Conservation (phyloP, 1,284 basidiomycete genomes). For the Prillingera fragicola region DNA sequence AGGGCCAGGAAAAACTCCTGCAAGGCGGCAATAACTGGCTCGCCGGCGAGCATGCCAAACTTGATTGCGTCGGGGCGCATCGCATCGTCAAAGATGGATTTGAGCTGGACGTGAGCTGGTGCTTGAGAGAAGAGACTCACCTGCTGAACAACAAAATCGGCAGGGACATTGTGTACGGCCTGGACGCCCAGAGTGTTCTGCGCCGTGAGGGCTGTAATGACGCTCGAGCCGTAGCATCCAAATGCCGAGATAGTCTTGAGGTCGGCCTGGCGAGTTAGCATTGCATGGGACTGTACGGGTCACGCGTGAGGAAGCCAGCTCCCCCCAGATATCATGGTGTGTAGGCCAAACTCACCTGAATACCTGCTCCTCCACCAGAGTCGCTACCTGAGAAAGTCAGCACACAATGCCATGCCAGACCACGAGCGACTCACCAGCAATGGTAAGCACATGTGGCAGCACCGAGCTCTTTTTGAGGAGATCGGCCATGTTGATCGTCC, state of each 20-base stretch:
- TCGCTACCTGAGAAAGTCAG: slow-evolving; percentile 51
- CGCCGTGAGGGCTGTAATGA: slow-evolving; percentile 80
- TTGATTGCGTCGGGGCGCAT: slow-evolving; percentile 72
- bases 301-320: not conserved
- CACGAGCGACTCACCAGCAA: slow-evolving; percentile 32
- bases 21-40: slow-evolving; percentile 47
- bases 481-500: no score
- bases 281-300: not conserved
- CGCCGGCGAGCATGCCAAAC: slow-evolving; percentile 74
- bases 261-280: slow-evolving; percentile 54
- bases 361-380: slow-evolving; percentile 81
- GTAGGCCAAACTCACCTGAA: slow-evolving; percentile 69
- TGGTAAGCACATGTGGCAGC: slow-evolving; percentile 40
- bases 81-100: slow-evolving; percentile 66
- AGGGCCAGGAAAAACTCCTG: slow-evolving; percentile 30
- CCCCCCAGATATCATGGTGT: not conserved
- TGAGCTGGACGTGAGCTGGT: slow-evolving; percentile 55
- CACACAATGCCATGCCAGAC: no score
- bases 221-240: slow-evolving; percentile 78
- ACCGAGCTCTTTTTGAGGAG: no score
- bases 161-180: slow-evolving; percentile 60
- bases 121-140: no score
- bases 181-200: slow-evolving; percentile 87
- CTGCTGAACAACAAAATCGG: slow-evolving; percentile 66
- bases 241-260: slow-evolving; percentile 77